A percentile compares a stretch with the other conserved stretches of the same genome.
These are phyloP conservation scores for Liquidambar formosana DNA, from an alignment of 164 flowering plant species.

Conservation along the genomic window DNA sequence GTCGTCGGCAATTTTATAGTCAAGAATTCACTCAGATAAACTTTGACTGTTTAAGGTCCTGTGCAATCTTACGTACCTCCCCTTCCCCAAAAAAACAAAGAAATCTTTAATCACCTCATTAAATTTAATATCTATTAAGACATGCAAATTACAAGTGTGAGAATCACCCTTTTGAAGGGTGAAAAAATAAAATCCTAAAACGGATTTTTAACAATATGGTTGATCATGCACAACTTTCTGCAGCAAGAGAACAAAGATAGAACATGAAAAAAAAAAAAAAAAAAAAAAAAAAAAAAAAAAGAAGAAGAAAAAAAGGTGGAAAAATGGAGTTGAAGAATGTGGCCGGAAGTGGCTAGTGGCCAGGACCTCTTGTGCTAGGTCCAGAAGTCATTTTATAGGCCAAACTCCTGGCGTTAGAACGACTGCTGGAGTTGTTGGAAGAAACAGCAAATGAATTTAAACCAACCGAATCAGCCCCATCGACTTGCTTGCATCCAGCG, in stretches of 20 bases:
- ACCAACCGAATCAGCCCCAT: slow-evolving; percentile 6
- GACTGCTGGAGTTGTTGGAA: slow-evolving; percentile 16
- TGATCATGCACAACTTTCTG: too few relatives aligned
- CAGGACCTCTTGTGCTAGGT: slow-evolving; percentile 62
- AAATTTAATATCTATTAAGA: neutral
- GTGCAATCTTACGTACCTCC: too few relatives aligned
- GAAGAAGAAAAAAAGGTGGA: too few relatives aligned
- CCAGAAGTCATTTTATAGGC: slow-evolving; percentile 47
- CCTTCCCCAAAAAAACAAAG: too few relatives aligned
- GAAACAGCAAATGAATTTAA: slow-evolving; percentile 15
- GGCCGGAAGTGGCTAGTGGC: slow-evolving; percentile 32
- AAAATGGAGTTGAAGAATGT: neutral
- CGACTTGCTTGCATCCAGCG: slow-evolving; percentile 16
- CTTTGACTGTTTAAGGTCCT: neutral
- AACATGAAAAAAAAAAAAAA: neutral
- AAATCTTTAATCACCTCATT: slow-evolving; percentile 1
- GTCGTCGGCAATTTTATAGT: too few relatives aligned
- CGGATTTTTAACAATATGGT: too few relatives aligned
- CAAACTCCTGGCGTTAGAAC: slow-evolving; percentile 21
- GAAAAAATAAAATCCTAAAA: neutral
- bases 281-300: too few relatives aligned
- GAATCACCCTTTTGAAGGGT: slow-evolving; percentile 1
- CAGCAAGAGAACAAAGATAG: neutral
- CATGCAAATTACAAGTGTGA: neutral
- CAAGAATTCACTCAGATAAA: neutral